Evolutionary conservation across 192 early-diverging fungal genomes (phyloP), one percentile per base, ranked within the genome.

Genomic region (Jimgerdemannia lactiflua): DNA sequence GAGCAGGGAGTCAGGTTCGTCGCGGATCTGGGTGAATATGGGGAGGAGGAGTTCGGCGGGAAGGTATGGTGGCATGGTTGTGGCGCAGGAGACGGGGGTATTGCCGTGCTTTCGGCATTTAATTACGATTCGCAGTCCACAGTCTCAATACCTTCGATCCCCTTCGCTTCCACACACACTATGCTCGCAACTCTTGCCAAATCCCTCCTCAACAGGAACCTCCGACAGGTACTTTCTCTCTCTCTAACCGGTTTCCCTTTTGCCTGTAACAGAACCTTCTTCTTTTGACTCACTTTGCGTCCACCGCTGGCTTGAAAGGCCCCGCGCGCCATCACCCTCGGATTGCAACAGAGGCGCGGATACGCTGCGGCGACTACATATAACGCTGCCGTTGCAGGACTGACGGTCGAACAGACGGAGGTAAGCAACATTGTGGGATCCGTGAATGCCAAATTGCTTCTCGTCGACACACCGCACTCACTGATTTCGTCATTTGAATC

Each of bases 321-420:
- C 19, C 64, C 64, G 14, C 64, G 64, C 19, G 14, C 19, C 64
- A 65, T 14, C 19, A 65, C 64, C 14, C 64, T 14, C 14, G 14
- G 14, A 18, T 19, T 65, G 1, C 14, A 14, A 65, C 64, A 65
- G 64, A 14, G 19, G 19, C 64, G 64, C 19, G 19, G 64, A 29
- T 29, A 29, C 19, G 64, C 70, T 20, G 65, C 42, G 29, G 54
- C 67, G 17, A 67, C 71, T 43, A 86, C 93, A 3, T 95, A 97
- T 85, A 94, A 95, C 67, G 71, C 78, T 29, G 83, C 91, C 42
- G 87, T 95, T 14, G 93, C 94, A 17, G 94, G 94, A 39, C 86
- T 97, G 67, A 89, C 91, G 3, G 80, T 83, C 6, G 91, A 94
- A 72, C 92, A 93, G 70, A 76, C 85, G 39, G 88, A 92, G 82